Base-by-base conservation (phyloP, 257 asterid genomes). In the Scutellaria barbata region DNA sequence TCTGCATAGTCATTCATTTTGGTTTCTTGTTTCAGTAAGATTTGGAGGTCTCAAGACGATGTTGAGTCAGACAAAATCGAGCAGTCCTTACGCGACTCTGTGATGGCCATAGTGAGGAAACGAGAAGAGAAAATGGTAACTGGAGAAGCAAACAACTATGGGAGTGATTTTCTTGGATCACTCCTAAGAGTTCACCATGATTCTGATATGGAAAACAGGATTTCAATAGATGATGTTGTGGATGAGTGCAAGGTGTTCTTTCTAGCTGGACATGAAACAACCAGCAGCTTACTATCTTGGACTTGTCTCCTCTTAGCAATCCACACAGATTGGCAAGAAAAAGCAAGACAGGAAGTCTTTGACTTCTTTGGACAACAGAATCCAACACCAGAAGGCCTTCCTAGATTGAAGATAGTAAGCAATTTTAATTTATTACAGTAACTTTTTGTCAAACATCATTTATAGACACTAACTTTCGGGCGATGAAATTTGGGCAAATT, bases 271-370 rank as follows among this genome's bases (percentile, higher is more conserved):
- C 90, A 86, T 22, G 92, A 83, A 69, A 83, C 90, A 20, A 79
- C 89, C 10, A 76, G 76, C 66, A 81, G 83, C 63, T 68, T 83
- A 10, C 76, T 83, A 0, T 47, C 83, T 5, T 86, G 90, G 95
- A 76, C 78, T 14, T 1, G 72, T 64, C 61, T 88, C 10, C 88
- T 86, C 56, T 64, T 86, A 9, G 82, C 89, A 50, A 69, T 82
- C 42, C 84, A 86, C 83, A 80, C 82, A 22, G 90, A 88, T 50
- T 86, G 95, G 90, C 95, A 88, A 75, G 87, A 88, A 9, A 84
- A 82, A 54, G 92, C 85, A 35, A 80, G 89, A 47, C 45, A 82
- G 8, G 88, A 84, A 58, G 81, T 72, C 10, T 1, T 79, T 18
- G 66, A 72, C 40, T n/a, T 77, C 10, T 81, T 79, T 35, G 86